Evolutionary conservation across 371 early-diverging fungal species (phyloP), one percentile per base, ranked within the genome.

Genomic region (Cokeromyces recurvatus): DNA sequence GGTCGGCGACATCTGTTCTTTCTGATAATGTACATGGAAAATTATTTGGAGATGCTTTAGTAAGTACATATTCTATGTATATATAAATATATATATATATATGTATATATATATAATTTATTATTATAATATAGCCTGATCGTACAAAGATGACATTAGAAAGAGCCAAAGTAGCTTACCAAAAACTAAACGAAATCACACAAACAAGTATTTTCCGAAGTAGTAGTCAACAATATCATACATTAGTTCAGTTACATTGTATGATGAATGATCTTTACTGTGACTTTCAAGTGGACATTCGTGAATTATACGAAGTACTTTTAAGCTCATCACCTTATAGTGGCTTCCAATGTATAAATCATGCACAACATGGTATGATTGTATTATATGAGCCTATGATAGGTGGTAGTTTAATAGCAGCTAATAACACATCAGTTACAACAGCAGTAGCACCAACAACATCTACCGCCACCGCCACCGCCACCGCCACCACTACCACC

Each of bases 41-140:
- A 37, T 32, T 72, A 1, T 72, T 68, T 51, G 66, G 64, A n/a
- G 73, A 72, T 55, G 64, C 59, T 7, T 38, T 66, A 50, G 67
- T 66, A 57, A 63, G 53, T 6, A 21, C 23, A 5, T 0, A n/a
- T 14, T 3, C 2, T 32, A 4, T 32, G 9, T 31, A 17, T 17
- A 46, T 22, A 42, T 7, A 16, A 32, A 17, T 32, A 12, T 14
- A 27, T 23, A 41, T n/a, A n/a, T n/a, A n/a, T n/a, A n/a, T n/a
- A n/a, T n/a, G n/a, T n/a, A n/a, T n/a, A n/a, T n/a, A n/a, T n/a
- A n/a, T n/a, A n/a, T n/a, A 32, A 27, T 37, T 24, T 38, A 17
- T 38, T 47, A 21, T 37, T 37, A 8, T n/a, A 21, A 9, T 15
- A n/a, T 15, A 15, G 8, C 2, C 12, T 43, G 56, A 61, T 35